These are phyloP conservation scores for Eudorina sp. DNA, from an alignment of 139 green algal genomes.

Conservation along the genomic window DNA sequence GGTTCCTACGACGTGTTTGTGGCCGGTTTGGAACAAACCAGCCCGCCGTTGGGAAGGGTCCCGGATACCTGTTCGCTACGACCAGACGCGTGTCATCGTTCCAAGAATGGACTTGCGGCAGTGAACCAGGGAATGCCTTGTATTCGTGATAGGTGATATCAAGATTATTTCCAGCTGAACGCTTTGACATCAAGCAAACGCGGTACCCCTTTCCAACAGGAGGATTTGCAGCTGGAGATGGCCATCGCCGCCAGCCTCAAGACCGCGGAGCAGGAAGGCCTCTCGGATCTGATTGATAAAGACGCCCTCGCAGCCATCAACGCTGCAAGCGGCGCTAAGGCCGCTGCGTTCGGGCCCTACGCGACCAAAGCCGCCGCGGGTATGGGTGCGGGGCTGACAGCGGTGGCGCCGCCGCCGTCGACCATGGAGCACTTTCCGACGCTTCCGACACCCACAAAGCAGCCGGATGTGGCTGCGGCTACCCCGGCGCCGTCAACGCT, in stretches of 20 bases:
- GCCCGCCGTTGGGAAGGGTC: no score
- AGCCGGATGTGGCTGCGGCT: background rate
- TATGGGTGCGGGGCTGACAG: background rate
- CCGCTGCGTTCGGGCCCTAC: background rate
- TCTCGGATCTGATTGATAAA: constrained; percentile 13
- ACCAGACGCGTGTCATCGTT: no score
- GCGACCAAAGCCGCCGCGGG: background rate
- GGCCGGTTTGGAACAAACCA: no score
- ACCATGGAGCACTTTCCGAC: background rate
- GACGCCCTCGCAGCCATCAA: constrained; percentile 17
- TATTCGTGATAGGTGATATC: no score
- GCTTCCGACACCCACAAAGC: background rate
- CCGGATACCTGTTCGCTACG: no score
- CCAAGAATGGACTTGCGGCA: no score
- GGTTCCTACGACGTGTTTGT: no score
- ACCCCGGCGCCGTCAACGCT: no score
- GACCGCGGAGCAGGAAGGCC: constrained; percentile 44
- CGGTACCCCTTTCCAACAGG: background rate
- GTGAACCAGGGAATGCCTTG: no score
- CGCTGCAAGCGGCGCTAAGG: background rate
- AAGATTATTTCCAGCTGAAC: no score
- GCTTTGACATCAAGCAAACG: no score
- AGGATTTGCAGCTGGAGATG: constrained; percentile 33
- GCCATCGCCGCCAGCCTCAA: constrained; percentile 35
- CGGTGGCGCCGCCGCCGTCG: background rate